Evolutionary conservation across 1,284 basidiomycete genomes (phyloP).

Genomic region (Athelia sp.): DNA sequence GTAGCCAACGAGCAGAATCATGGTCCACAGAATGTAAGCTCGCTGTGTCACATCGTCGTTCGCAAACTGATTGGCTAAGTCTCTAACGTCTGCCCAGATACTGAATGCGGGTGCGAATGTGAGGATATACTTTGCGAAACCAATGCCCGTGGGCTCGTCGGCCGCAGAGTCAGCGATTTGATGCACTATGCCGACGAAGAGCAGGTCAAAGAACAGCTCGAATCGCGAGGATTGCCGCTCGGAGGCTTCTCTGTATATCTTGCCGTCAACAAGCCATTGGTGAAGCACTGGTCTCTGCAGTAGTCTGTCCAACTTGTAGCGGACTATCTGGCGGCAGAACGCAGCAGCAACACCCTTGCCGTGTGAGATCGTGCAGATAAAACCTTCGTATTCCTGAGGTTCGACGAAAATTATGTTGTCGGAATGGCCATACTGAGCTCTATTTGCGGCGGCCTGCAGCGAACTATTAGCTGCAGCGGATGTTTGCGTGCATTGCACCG

Average conservation of each 20-base stretch:
- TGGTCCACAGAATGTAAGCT: conserved; percentile 27
- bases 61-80: conserved; percentile 21
- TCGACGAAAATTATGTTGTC: background rate
- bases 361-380: background rate
- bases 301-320: background rate
- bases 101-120: conserved; percentile 28
- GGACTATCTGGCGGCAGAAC: background rate
- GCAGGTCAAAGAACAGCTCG: conserved; percentile 34
- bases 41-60: conserved; percentile 25
- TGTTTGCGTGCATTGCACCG: background rate
- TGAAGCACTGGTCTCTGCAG: background rate
- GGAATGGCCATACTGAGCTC: background rate
- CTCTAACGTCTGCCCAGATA: conserved; percentile 29
- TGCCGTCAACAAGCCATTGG: background rate
- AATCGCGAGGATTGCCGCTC: conserved; percentile 11
- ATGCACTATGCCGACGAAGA: conserved; percentile 35
- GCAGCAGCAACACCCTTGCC: background rate
- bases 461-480: background rate
- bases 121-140: conserved; percentile 17
- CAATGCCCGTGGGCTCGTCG: conserved; percentile 14
- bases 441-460: background rate
- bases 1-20: conserved; percentile 29
- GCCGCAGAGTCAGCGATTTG: conserved; percentile 30
- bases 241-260: conserved; percentile 1
- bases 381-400: background rate